Evolutionary conservation across 2,329 filamentous ascomycete genomes (phyloP), one percentile per base, ranked within the genome.

Genomic region (Colletotrichum lindemuthianum): DNA sequence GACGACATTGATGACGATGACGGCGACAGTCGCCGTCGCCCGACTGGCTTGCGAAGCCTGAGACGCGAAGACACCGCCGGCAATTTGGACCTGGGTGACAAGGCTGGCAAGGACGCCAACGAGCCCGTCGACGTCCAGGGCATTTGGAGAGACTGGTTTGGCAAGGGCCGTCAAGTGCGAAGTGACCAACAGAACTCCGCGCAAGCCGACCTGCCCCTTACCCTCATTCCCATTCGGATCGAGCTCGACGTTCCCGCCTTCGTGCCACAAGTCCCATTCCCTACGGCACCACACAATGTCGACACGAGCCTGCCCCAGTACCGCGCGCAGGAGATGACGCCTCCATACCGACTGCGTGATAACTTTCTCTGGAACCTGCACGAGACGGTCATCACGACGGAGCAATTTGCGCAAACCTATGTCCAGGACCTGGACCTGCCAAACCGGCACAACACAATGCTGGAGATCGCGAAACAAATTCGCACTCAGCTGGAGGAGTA

Each of bases 281-380:
- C 89, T 6, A 87, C 89, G 60, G 82, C 79, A 37, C 55, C 65
- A 48, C 66, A 69, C 15, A 82, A 83, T 13, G 86, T 90, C 70
- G 91, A 97, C 73, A 88, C 91, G 64, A 88, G 87, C 6, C 82
- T 92, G 54, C 90, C 92, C 12, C 89, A 93, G 60, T 97, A 96
- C 79, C 90, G 90, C 72, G 84, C 86, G 59, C 91, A 91, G 59
- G 95, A 97, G 67, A 79, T 87, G 66, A 93, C 93, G 12, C 89
- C 93, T 1, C 91, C 92, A 3, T 97, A 93, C 78, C 88, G 96
- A 67, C 83, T 99, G 61, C 93, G 96, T 72, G 96, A 99, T 72
- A 91, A 92, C n/a, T 98, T 99, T 72, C 80, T 97, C 56, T 99
- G 96, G 96, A 99, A 99, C 72, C 84, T 99, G 12, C 95, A 98